Conservation (phyloP, 208 protist genomes). For the Angomonas deanei region DNA sequence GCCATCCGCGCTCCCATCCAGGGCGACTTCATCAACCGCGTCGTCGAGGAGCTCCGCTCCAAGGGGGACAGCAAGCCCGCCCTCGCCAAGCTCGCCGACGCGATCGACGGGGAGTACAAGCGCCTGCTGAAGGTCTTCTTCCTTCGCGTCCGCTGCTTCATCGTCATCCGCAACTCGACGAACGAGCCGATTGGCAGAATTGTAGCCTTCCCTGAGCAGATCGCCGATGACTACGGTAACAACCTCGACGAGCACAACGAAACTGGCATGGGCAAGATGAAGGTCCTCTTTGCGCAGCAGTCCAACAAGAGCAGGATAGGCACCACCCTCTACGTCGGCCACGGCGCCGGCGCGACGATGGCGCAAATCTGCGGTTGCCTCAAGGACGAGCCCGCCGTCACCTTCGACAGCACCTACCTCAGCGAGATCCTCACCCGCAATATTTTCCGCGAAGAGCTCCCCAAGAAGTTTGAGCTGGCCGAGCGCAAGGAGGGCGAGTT, state of each 20-base stretch:
- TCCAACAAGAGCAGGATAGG: conserved; percentile 9
- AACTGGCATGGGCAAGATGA: conserved; percentile 25
- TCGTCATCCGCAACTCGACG: conserved; percentile 28
- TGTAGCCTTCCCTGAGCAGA: conserved; percentile 32
- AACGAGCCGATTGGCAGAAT: conserved; percentile 25
- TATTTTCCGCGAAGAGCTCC: conserved; percentile 19
- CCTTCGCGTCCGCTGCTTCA: conserved; percentile 30
- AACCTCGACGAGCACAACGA: conserved; percentile 51
- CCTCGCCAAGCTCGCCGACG: conserved; percentile 15
- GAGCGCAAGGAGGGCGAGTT: conserved; percentile 14
- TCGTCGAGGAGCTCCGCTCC: conserved; percentile 19
- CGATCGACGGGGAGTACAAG: conserved; percentile 35
- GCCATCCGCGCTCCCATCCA: conserved; percentile 26
- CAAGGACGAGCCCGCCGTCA: conserved; percentile 19
- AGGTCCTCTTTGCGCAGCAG: conserved; percentile 12
- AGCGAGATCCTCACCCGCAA: conserved; percentile 30
- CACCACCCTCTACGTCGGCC: conserved; percentile 42
- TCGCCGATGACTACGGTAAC: conserved; percentile 53
- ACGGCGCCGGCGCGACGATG: conserved; percentile 36
- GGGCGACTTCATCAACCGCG: conserved; percentile 21
- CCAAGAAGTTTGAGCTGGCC: conserved; percentile 17
- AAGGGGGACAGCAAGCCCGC: conserved; percentile 11
- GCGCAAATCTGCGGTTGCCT: conserved; percentile 33
- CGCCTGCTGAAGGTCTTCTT: conserved; percentile 38
- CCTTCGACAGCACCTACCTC: conserved; percentile 38